Conservation (phyloP, 768 basidiomycete genomes). For the Boletales sp. region DNA sequence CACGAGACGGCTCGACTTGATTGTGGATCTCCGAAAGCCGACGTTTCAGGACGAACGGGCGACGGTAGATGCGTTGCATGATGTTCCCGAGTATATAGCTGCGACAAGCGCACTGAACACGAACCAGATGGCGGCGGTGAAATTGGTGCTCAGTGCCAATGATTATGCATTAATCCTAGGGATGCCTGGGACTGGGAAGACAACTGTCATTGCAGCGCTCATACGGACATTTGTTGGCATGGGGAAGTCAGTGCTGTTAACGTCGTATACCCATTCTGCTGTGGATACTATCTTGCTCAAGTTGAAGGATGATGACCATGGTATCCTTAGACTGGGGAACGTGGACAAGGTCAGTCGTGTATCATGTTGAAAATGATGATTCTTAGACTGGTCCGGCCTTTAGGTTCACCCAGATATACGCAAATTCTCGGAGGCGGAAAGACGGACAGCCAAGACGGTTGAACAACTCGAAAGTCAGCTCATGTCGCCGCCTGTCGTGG, state of each 20-base stretch:
- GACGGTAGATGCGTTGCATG: constrained; percentile 11
- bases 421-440: constrained; percentile 62
- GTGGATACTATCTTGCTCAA: constrained; percentile 96
- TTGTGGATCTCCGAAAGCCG: constrained; percentile 80
- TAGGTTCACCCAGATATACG: constrained; percentile 84
- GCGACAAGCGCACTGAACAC: constrained; percentile 52
- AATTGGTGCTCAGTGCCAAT: constrained; percentile 68
- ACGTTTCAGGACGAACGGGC: constrained; percentile 44
- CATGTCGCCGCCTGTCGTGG: constrained; percentile 88
- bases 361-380: neutral
- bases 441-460: constrained; percentile 58
- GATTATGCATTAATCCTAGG: constrained; percentile 94
- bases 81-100: constrained; percentile 29
- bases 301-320: constrained; percentile 62
- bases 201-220: constrained; percentile 87
- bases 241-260: constrained; percentile 86
- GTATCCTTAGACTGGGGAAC: constrained; percentile 84
- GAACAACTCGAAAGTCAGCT: constrained; percentile 80
- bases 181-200: constrained; percentile 99
- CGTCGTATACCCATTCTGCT: constrained; percentile 96
- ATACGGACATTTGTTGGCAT: constrained; percentile 73
- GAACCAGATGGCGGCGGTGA: constrained; percentile 69
- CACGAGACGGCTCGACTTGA: constrained; percentile 56
- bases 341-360: constrained; percentile 68
- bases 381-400: neutral